Evolutionary conservation across 192 early-diverging fungal species (phyloP).

Genomic region (Jimgerdemannia lactiflua): DNA sequence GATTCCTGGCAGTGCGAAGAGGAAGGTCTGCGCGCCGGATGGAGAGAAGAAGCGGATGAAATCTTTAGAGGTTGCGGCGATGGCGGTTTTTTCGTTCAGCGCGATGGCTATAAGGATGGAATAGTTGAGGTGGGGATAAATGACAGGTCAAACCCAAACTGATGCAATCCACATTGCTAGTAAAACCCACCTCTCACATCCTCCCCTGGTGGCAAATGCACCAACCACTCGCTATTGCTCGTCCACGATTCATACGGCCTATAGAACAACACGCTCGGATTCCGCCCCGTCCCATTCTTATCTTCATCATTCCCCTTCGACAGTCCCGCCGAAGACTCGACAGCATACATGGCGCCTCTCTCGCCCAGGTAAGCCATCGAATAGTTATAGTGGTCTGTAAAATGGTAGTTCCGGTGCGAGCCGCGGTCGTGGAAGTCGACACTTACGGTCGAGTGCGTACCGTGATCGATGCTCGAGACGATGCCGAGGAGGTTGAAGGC

Average conservation of each 20-base stretch:
- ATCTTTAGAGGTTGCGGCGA: slow-evolving; percentile 70
- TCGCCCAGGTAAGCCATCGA: slow-evolving; percentile 73
- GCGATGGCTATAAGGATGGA: slow-evolving; percentile 55
- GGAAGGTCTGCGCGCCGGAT: slow-evolving; percentile 74
- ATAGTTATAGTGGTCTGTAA: slow-evolving; percentile 77
- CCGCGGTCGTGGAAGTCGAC: slow-evolving; percentile 91
- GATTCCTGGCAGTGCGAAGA: slow-evolving; percentile 62
- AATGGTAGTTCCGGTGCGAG: slow-evolving; percentile 71
- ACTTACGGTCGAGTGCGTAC: slow-evolving; percentile 71
- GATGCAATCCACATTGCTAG: slow-evolving; percentile 18
- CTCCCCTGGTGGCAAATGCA: slow-evolving; percentile 50
- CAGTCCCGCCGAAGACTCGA: neutral
- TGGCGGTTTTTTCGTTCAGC: slow-evolving; percentile 59
- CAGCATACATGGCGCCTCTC: slow-evolving; percentile 74
- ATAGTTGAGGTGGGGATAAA: no score
- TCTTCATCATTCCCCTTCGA: slow-evolving; percentile 1
- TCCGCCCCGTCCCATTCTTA: slow-evolving; percentile 6
- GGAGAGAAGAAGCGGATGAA: slow-evolving; percentile 78
- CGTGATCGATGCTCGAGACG: slow-evolving; percentile 70
- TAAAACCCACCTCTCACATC: slow-evolving; percentile 56
- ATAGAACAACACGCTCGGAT: slow-evolving; percentile 50
- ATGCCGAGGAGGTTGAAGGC: slow-evolving; percentile 87
- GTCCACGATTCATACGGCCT: slow-evolving; percentile 70
- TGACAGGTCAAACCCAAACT: neutral
- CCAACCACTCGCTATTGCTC: slow-evolving; percentile 73